Evolutionary conservation across 2,329 filamentous ascomycete species (phyloP).

Genomic region (Hymenoscyphus albidus): DNA sequence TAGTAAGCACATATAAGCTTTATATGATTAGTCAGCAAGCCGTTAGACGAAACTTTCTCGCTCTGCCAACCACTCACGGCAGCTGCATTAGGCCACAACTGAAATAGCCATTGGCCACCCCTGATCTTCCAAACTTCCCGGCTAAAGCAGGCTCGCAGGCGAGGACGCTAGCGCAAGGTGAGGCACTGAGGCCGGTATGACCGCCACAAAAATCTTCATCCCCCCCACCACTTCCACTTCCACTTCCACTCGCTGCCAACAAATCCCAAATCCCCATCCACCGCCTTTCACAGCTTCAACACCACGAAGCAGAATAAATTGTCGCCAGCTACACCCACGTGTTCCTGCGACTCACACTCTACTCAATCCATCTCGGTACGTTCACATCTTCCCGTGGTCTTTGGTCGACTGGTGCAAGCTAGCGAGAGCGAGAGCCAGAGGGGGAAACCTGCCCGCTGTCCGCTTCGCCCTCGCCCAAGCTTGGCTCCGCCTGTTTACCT

Average conservation of each 20-base stretch:
- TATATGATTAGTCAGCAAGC: too few relatives aligned
- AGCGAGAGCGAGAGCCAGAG: too few relatives aligned
- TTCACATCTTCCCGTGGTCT: neutral
- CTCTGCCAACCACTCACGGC: too few relatives aligned
- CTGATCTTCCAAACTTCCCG: neutral
- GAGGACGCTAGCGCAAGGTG: neutral
- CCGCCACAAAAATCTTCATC: constrained; percentile 1
- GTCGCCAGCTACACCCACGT: neutral
- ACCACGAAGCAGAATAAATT: neutral
- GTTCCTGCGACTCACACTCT: neutral
- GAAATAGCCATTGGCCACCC: neutral
- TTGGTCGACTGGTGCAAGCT: too few relatives aligned
- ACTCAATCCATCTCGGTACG: neutral
- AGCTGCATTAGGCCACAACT: too few relatives aligned
- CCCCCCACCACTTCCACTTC: neutral
- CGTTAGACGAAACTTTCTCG: too few relatives aligned
- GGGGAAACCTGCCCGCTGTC: neutral
- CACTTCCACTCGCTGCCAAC: neutral
- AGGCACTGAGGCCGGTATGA: neutral
- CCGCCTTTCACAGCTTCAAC: constrained; percentile 1
- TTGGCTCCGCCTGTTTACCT: neutral
- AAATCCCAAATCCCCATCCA: neutral
- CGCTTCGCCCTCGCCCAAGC: neutral
- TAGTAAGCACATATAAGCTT: too few relatives aligned
- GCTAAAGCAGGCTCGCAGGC: neutral